Evolutionary conservation across 2,329 filamentous ascomycete species (phyloP), one percentile per base, ranked within the genome.

Genomic region (Penicillium capsulatum): DNA sequence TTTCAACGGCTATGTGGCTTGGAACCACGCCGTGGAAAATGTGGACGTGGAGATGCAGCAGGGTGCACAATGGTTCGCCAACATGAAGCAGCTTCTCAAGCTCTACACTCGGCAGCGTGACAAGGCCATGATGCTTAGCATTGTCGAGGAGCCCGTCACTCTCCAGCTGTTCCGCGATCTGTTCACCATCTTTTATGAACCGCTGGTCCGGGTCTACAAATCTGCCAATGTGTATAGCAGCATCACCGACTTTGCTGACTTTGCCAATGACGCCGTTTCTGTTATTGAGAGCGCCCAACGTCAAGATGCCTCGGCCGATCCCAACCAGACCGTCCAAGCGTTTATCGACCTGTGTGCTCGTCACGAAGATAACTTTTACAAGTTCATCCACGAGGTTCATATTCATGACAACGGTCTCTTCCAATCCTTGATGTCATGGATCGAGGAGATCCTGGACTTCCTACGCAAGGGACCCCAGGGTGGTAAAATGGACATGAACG

Each of bases 171-270:
- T 98, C 76, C 81, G 89, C 33, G 92, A 98, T 58, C 76, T 98
- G 16, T 97, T 98, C 64, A 94, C 89, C 22, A 97, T 98, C 61
- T 98, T 98, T 70, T 98, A 98, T 67, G 92, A 98, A 62, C 92
- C 92, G 0, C 80, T 98, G 15, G 88, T 98, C 11, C 80, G 92
- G 33, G 92, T 98, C 0, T 98, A 98, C 75, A 98, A 97, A 69
- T 95, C 90, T 14, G 92, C 92, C 50, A 98, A 97, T 55, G 91
- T 98, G 17, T 97, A 97, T 74, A 92, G 82, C 71, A 94, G 86
- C 60, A 91, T 98, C 44, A 97, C 91, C 0, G 92, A 98, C 65
- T 97, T 98, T 69, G 86, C 91, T 0, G 75, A 81, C 27, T 98
- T 98, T 56, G 80, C 92, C 37, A 89, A 96, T 58, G 92, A 98